Percentiles rank a stretch among this genome's conserved stretches.
phyloP scores from a whole-genome alignment of 495 filamentous ascomycete species.

The Hypoxylon fragiforme region DNA sequence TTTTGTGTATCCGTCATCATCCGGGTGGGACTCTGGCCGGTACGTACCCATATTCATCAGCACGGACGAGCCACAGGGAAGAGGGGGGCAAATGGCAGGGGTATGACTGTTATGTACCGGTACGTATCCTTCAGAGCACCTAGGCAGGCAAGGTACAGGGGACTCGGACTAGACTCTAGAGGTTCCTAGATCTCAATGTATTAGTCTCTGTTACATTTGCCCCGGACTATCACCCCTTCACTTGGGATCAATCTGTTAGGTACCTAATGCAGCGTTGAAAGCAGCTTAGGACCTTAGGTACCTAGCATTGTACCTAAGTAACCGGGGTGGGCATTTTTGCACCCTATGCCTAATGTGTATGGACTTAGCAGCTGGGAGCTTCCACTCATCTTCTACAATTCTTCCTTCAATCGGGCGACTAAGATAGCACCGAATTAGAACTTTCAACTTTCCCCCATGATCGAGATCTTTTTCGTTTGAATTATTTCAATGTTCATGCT shows the following conservation, averaged over 20 bases:
- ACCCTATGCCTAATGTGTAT: no score
- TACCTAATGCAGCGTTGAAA: slow-evolving; percentile 27
- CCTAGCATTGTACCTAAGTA: no score
- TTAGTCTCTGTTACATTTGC: slow-evolving; percentile 34
- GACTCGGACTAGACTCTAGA: slow-evolving; percentile 23
- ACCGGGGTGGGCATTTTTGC: slow-evolving; percentile 19
- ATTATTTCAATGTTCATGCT: no score
- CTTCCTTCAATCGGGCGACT: slow-evolving; percentile 28
- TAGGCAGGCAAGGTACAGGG: slow-evolving; percentile 29
- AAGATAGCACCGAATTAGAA: neutral
- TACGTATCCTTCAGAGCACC: slow-evolving; percentile 20
- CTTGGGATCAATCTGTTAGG: slow-evolving; percentile 11
- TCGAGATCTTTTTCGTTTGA: slow-evolving; percentile 16
- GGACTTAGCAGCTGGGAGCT: neutral
- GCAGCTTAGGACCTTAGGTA: no score
- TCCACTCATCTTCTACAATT: slow-evolving; percentile 22
- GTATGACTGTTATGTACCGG: slow-evolving; percentile 19
- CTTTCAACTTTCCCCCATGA: slow-evolving; percentile 1
- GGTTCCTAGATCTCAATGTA: slow-evolving; percentile 28
- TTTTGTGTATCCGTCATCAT: slow-evolving; percentile 17
- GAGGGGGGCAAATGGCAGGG: slow-evolving; percentile 20
- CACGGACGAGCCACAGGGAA: slow-evolving; percentile 6
- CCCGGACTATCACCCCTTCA: slow-evolving; percentile 33
- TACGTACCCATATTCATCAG: slow-evolving; percentile 16
- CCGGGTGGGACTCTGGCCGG: slow-evolving; percentile 23